Base-by-base conservation (phyloP, 1,284 basidiomycete genomes). In the Agroathelia rolfsii region DNA sequence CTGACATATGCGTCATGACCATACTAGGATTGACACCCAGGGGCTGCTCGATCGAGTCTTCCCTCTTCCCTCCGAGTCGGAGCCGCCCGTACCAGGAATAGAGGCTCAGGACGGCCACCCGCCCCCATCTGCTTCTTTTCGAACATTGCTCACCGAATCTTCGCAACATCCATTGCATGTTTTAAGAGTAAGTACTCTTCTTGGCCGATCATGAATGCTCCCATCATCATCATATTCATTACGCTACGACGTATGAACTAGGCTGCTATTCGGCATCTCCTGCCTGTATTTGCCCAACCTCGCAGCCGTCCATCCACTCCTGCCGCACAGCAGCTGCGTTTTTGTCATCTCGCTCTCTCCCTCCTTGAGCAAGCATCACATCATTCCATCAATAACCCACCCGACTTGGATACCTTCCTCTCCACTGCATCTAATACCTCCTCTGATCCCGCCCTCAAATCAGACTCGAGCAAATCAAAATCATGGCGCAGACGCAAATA, bases 31-130 rank as follows among this genome's bases (percentile, higher is more conserved):
- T 37, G 83, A 86, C 51, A 66, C 65, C 0, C 81, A 83, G 44
- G 77, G 75, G 33, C 61, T 86, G 3, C 71, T 87, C n/a, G 80
- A 85, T 62, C 75, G 82, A 45, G 77, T 82, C 41, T 79, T 81
- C 48, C 72, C 76, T 13, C 55, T 75, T 5, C 56, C 64, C 10
- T 43, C 51, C n/a, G 53, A 48, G 21, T 50, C 50, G 32, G 49
- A 59, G 10, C 51, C 65, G 11, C 52, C 58, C 11, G 48, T 55
- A 1, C 54, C 55, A 27, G 55, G 49, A 40, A 44, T 51, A 22
- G 46, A n/a, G n/a, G n/a, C n/a, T n/a, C n/a, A n/a, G n/a, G n/a
- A n/a, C n/a, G n/a, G n/a, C n/a, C n/a, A n/a, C n/a, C n/a, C n/a
- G n/a, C n/a, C n/a, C n/a, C n/a, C 50, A 23, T 59, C 67, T 0